Evolutionary conservation across 495 filamentous ascomycete genomes (phyloP), one percentile per base, ranked within the genome.

Genomic region (Penicillium fimorum): DNA sequence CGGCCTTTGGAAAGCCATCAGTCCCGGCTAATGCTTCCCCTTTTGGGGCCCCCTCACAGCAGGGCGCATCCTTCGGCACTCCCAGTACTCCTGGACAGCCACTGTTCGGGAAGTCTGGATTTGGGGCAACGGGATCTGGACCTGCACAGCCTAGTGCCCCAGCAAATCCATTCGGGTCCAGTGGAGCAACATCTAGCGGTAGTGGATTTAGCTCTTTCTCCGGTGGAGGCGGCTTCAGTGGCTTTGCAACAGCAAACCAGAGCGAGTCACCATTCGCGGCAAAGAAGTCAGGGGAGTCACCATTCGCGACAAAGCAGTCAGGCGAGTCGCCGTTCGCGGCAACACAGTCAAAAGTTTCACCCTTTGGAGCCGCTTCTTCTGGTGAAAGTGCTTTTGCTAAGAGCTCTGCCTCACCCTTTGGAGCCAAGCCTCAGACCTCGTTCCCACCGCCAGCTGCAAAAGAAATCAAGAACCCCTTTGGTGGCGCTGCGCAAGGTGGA

Each of bases 1-100:
- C 83, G 35, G 67, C 79, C 25, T 82, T 87, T 64, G 77, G 79
- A 12, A 66, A 78, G 18, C 62, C 82, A 11, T 74, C 78, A 3
- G 48, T 67, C 10, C 59, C 72, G 29, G 71, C 70, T 18, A 64
- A 51, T 55, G 71, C 70, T 22, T 65, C 54, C 56, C 61, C 46
- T 63, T 74, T 70, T 66, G 70, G 70, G 24, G 42, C 59, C 7
- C 61, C 68, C 8, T 66, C 70, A 68, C 79, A 63, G 46, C 47
- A 61, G 10, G 65, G 63, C 1, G 27, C 66, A 37, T 32, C 57
- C 0, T 73, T 74, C 60, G 72, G 73, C 46, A 38, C 62, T 13
- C 29, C 66, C 9, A 69, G 64, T 45, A 58, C 66, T n/a, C 43
- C 65, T 12, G 70, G 65, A 9, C 67, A 72, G 25, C 44, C 70